These are phyloP conservation scores for Pisolithus marmoratus DNA, from an alignment of 768 basidiomycete species.

Conservation along the genomic window DNA sequence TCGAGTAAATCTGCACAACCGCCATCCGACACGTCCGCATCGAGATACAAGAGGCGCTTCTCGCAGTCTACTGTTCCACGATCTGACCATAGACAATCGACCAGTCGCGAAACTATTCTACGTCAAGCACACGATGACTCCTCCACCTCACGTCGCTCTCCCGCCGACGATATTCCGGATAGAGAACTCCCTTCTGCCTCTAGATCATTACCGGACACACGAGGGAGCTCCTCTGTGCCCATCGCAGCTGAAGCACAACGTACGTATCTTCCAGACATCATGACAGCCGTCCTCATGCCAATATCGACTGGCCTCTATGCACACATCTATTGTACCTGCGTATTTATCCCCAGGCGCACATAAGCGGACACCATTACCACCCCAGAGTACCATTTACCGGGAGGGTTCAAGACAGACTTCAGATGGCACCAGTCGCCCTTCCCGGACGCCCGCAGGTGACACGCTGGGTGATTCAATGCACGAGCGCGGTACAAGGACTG, in stretches of 20 bases:
- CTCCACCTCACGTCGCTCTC: constrained; percentile 5
- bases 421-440: constrained; percentile 7
- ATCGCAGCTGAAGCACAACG: constrained; percentile 29
- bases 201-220: constrained; percentile 3
- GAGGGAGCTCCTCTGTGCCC: constrained; percentile 13
- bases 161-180: constrained; percentile 6
- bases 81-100: constrained; percentile 7
- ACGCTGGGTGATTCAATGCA: not conserved
- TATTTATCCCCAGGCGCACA: constrained; percentile 26
- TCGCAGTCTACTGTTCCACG: constrained; percentile 15
- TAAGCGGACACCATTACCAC: constrained; percentile 32
- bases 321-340: constrained; percentile 8
- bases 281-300: constrained; percentile 23
- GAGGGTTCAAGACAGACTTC: constrained; percentile 13
- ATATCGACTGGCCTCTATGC: constrained; percentile 19
- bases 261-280: constrained; percentile 31
- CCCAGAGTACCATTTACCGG: constrained; percentile 29
- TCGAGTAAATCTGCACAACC: constrained; percentile 15
- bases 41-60: constrained; percentile 18
- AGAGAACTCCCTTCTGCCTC: not conserved
- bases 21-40: constrained; percentile 3
- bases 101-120: constrained; percentile 11
- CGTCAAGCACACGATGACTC: constrained; percentile 16
- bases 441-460: constrained; percentile 1
- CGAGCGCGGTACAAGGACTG: not conserved